Evolutionary conservation across 257 asterid species (phyloP).

Genomic region (Haberlea rhodopensis): DNA sequence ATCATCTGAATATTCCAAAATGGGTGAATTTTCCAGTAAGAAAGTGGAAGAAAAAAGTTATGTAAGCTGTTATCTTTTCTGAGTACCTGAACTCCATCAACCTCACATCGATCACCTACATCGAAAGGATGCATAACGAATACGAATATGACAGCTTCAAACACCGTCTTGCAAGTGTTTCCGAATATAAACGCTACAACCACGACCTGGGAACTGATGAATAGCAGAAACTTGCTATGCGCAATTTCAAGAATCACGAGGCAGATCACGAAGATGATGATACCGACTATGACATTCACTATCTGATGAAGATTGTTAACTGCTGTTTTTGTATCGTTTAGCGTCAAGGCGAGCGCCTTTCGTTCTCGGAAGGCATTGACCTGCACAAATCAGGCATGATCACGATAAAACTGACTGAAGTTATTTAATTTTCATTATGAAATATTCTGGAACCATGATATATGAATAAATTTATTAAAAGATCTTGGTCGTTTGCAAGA

Average conservation of each 20-base stretch:
- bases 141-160: conserved; percentile 76
- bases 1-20: conserved; percentile 47
- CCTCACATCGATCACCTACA: conserved; percentile 90
- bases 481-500: background rate
- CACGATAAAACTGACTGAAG: too few species aligned
- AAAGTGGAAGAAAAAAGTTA: background rate
- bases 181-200: conserved; percentile 91
- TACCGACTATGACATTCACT: conserved; percentile 60
- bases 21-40: background rate
- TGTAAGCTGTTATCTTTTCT: background rate
- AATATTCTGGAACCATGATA: background rate
- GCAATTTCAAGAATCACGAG: too few species aligned
- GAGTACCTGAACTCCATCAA: conserved; percentile 74
- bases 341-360: too few species aligned
- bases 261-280: too few species aligned
- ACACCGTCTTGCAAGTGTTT: conserved; percentile 75
- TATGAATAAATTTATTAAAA: background rate
- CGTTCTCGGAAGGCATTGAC: conserved; percentile 79
- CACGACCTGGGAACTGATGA: too few species aligned
- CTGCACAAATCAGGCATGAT: conserved; percentile 38
- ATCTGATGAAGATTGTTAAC: too few species aligned
- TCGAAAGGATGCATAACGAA: conserved; percentile 89
- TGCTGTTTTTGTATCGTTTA: too few species aligned
- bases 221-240: too few species aligned
- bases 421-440: background rate